A percentile compares a stretch with the other conserved stretches of the same genome.
Evolutionary conservation across 306 rosid species (phyloP).

Genomic region (Citrullus mucosospermus): DNA sequence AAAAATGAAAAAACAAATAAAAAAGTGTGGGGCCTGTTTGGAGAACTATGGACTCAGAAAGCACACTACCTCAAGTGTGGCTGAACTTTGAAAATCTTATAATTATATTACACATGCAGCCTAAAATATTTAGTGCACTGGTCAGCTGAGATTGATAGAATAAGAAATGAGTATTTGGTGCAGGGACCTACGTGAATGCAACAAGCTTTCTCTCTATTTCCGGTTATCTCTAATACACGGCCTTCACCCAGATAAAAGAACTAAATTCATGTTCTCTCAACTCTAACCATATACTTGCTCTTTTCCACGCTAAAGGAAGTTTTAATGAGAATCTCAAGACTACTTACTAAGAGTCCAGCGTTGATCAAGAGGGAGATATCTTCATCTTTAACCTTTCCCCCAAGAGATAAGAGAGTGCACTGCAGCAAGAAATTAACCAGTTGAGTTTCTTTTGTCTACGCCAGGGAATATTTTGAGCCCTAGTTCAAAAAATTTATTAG

Average conservation of each 20-base stretch:
- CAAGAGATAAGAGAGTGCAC: conserved; percentile 70
- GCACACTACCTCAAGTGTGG: no score
- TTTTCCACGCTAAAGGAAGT: neutral
- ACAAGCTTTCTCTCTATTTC: neutral
- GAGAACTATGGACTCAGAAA: neutral
- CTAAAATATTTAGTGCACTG: neutral
- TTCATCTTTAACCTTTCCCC: conserved; percentile 80
- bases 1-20: neutral
- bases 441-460: neutral
- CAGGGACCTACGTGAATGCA: neutral
- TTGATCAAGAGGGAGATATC: conserved; percentile 74
- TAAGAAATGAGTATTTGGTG: neutral
- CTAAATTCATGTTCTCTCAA: neutral
- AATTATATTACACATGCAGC: neutral
- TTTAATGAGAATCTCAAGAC: neutral
- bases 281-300: neutral
- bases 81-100: no score
- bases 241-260: neutral
- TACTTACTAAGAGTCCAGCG: conserved; percentile 75
- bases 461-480: neutral
- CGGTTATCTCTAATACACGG: neutral
- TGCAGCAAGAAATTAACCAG: conserved; percentile 20
- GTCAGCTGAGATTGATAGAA: neutral
- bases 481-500: neutral
- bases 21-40: neutral